Evolutionary conservation across 179 eudicot genomes (phyloP).

Genomic region (Nepenthes alata): DNA sequence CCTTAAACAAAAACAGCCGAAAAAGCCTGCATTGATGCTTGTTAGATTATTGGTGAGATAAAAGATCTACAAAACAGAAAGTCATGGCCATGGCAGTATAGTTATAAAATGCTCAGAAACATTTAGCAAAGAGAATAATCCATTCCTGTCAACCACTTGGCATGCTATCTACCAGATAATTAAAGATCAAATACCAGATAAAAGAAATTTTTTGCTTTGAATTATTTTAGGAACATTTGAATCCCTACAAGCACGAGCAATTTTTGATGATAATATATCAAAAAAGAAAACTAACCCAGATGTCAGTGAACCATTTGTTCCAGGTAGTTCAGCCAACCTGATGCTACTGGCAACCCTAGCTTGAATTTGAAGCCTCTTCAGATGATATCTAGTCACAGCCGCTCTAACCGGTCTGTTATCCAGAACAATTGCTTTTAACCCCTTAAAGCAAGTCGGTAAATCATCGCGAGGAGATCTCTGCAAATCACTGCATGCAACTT

Average conservation of each 20-base stretch:
- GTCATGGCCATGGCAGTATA: no score
- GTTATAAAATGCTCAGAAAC: no score
- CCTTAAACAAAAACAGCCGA: no score
- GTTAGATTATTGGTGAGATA: neutral
- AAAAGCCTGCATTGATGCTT: no score
- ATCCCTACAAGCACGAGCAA: no score
- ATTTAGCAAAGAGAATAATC: no score
- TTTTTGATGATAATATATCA: neutral
- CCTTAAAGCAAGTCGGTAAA: conserved; percentile 30
- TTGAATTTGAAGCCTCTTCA: conserved; percentile 48
- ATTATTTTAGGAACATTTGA: no score
- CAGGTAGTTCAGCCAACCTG: conserved; percentile 17
- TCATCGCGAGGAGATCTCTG: conserved; percentile 23
- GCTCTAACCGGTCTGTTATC: conserved; percentile 51
- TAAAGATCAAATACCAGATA: no score
- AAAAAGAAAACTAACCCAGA: conserved; percentile 29
- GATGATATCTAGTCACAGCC: conserved; percentile 50
- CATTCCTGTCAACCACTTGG: no score
- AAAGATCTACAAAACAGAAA: no score
- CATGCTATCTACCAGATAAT: no score
- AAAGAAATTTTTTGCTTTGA: no score
- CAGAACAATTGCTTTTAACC: conserved; percentile 40
- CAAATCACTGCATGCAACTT: conserved; percentile 13
- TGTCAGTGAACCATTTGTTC: conserved; percentile 19
- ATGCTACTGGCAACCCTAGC: conserved; percentile 33